phyloP scores from a whole-genome alignment of 2,329 filamentous ascomycete genomes.

The Huntiella bhutanensis region DNA sequence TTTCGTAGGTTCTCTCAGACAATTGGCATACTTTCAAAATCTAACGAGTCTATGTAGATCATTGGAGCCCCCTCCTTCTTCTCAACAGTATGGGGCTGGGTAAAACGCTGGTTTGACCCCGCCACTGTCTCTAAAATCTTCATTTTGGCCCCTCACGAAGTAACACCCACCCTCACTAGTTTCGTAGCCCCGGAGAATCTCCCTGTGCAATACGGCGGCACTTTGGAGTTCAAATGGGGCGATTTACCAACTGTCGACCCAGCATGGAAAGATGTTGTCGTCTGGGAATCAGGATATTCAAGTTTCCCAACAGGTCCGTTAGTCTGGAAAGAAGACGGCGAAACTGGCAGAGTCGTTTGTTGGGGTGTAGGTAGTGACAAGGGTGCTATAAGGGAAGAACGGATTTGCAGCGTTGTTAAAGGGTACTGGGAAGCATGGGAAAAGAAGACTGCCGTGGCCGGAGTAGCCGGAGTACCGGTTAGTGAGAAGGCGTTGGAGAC shows the following conservation, averaged over 20 bases:
- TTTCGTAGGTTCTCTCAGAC: constrained; percentile 22
- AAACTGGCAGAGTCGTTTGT: constrained; percentile 30
- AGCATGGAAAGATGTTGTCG: constrained; percentile 27
- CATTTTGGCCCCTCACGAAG: constrained; percentile 56
- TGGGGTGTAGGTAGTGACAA: constrained; percentile 30
- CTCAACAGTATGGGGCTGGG: constrained; percentile 83
- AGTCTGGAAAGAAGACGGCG: constrained; percentile 34
- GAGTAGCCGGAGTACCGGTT: constrained; percentile 10
- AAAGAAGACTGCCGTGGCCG: constrained; percentile 4
- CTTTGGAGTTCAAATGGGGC: constrained; percentile 67
- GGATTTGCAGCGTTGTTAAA: constrained; percentile 32
- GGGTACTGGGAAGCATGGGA: constrained; percentile 18
- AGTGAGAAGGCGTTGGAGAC: constrained; percentile 14
- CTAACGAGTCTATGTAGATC: constrained; percentile 28
- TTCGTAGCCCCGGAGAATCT: constrained; percentile 75
- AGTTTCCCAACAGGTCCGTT: constrained; percentile 37
- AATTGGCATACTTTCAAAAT: not conserved
- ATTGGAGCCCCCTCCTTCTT: constrained; percentile 84
- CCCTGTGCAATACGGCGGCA: constrained; percentile 74
- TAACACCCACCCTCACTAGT: constrained; percentile 53
- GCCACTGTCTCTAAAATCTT: constrained; percentile 94
- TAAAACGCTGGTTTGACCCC: constrained; percentile 90
- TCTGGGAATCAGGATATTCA: constrained; percentile 33
- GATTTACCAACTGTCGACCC: constrained; percentile 57
- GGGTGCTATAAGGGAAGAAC: constrained; percentile 24